Base-by-base conservation (phyloP, 495 filamentous ascomycete species). In the Neurospora tetraspora region DNA sequence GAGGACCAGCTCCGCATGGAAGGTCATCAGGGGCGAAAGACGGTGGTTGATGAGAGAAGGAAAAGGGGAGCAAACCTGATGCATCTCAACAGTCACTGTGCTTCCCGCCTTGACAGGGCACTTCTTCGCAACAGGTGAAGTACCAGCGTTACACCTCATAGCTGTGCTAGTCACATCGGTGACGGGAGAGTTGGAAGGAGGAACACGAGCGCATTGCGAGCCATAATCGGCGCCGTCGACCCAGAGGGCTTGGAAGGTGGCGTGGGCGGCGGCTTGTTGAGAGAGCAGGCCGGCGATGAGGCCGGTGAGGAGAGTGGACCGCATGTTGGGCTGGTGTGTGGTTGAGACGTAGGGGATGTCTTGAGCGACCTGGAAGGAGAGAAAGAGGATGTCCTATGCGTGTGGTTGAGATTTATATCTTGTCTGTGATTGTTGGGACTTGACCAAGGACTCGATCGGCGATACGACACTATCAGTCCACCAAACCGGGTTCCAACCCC, bases 221-320 rank as follows among this genome's bases (percentile, higher is more conserved):
- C 81, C 82, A 71, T 81, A 82, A 73, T 88, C 86, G 9, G 81
- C 80, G 12, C 83, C 85, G 65, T 86, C 78, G 14, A 87, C 77
- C 84, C 84, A 87, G 71, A 88, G 81, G 59, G 85, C 77, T 71
- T 88, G 86, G 80, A 86, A 88, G 68, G 80, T 85, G 39, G 86
- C 83, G 71, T 88, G 86, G 43, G 82, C 83, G 18, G 82, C 78
- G 43, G 79, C 82, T 27, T 82, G 70, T 11, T 77, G 77, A 36
- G 78, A 80, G 34, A 75, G 75, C 10, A 85, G 75, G 40, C 80
- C 77, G 14, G 79, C 74, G 0, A 76, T 72, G 65, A 78, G 38
- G 70, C 78, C 74, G 70, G 78, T 76, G 70, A 79, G 20, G 20
- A 76, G 65, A 68, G 79, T 76, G 12, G 78, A 81, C 81, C 85